These are phyloP conservation scores for Betula pendula DNA, from an alignment of 306 rosid genomes.

Conservation along the genomic window DNA sequence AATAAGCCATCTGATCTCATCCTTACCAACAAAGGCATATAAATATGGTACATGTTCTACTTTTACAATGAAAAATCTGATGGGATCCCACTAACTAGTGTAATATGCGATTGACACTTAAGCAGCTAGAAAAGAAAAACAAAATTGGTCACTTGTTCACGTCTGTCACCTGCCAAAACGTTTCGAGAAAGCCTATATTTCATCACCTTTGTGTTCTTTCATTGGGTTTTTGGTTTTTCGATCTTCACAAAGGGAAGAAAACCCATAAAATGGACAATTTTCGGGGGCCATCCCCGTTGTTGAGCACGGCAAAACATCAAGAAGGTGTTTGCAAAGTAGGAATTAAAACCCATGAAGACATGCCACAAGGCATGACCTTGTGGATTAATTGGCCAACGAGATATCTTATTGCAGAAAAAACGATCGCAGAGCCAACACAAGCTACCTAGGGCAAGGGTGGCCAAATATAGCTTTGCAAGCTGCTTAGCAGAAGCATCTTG, in stretches of 20 bases:
- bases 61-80: constrained; percentile 33
- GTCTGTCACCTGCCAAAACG: constrained; percentile 28
- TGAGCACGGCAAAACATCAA: constrained; percentile 92
- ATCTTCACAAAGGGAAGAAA: constrained; percentile 75
- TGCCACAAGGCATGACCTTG: constrained; percentile 95
- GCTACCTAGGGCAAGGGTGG: constrained; percentile 59
- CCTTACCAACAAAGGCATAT: background rate
- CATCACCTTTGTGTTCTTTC: constrained; percentile 36
- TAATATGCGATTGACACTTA: constrained; percentile 22
- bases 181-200: constrained; percentile 30
- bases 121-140: constrained; percentile 32
- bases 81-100: constrained; percentile 4
- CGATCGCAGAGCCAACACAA: constrained; percentile 66
- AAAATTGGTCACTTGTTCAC: constrained; percentile 24
- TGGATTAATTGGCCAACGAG: constrained; percentile 61
- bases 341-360: constrained; percentile 69
- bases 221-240: constrained; percentile 66
- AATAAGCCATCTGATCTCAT: constrained; percentile 2
- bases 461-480: constrained; percentile 58
- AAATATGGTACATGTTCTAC: constrained; percentile 52
- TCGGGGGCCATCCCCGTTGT: constrained; percentile 73
- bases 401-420: constrained; percentile 64
- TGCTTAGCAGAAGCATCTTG: constrained; percentile 55
- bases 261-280: constrained; percentile 56
- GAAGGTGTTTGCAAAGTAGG: constrained; percentile 80